Evolutionary conservation across 1,284 basidiomycete genomes (phyloP), one percentile per base, ranked within the genome.

Genomic region (Microbotryum intermedium): DNA sequence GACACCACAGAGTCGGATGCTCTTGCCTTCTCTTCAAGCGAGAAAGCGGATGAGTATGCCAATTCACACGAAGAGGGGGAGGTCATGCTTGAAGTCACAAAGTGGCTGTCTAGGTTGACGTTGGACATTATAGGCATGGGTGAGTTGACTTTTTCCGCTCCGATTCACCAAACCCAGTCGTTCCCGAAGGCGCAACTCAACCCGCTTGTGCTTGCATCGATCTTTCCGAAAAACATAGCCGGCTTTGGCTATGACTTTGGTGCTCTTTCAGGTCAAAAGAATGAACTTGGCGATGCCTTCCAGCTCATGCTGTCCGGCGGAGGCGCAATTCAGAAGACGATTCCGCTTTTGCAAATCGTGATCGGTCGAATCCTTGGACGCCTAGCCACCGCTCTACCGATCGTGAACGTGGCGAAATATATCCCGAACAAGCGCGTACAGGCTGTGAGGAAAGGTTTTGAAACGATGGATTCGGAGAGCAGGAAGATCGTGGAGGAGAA

Each of bases 121-220:
- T 68, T 74, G 21, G 73, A 74, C 59, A 73, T 74, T 56, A 73
- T 73, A 55, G 70, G 72, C 51, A 49, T 67, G 11, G 61, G 68
- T 51, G 34, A 39, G 34, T 39, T 39, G 34, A 39, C 34, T 39
- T 16, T 16, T 39, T 39, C 18, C 10, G 34, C 34, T 16, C 34
- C 18, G 34, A 39, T 16, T 16, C 6, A 16, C 18, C 34, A 16
- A 39, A 0, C 34, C 10, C 34, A 39, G 11, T n/a, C n/a, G n/a
- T n/a, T n/a, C n/a, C n/a, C n/a, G n/a, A n/a, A n/a, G n/a, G n/a
- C n/a, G n/a, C n/a, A n/a, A n/a, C n/a, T n/a, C n/a, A 16, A 11
- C 34, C 6, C 4, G 11, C 13, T 39, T 11, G 1, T 39, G 34
- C 34, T 39, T 16, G 18, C 18, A 16, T 11, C 34, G 34, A 39